phyloP scores from a whole-genome alignment of 305 asterid genomes.

The Stenogyne calaminthoides region DNA sequence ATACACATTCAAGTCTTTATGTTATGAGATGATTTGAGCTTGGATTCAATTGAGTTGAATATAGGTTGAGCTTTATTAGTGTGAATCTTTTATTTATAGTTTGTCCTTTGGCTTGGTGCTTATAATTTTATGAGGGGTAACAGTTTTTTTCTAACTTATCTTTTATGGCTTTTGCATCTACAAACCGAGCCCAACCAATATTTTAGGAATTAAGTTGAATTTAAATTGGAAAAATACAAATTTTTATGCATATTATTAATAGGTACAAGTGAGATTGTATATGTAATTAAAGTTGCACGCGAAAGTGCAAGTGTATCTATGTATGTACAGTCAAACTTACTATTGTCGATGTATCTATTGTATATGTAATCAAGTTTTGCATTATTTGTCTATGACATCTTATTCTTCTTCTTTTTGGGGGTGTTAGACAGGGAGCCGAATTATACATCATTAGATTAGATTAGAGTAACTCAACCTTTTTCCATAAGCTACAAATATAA shows the following conservation, averaged over 20 bases:
- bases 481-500: not conserved
- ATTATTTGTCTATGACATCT: no score
- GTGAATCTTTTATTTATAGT: not conserved
- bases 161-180: not conserved
- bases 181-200: not conserved
- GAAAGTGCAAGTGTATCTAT: no score
- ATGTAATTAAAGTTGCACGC: no score
- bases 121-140: not conserved
- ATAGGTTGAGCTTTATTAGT: not conserved
- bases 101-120: not conserved
- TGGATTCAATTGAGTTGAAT: not conserved
- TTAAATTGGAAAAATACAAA: no score
- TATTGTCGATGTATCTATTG: no score
- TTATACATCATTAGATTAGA: conserved; percentile 23
- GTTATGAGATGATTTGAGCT: not conserved
- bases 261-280: no score
- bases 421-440: conserved; percentile 13
- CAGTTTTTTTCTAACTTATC: not conserved
- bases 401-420: no score
- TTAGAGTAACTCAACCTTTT: conserved; percentile 19
- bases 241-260: no score
- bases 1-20: no score
- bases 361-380: no score
- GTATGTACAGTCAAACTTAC: no score
- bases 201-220: not conserved